Percentiles rank a stretch among this genome's conserved stretches.
phyloP scores from a whole-genome alignment of 1,284 basidiomycete species.

The Austroboletus niveus region DNA sequence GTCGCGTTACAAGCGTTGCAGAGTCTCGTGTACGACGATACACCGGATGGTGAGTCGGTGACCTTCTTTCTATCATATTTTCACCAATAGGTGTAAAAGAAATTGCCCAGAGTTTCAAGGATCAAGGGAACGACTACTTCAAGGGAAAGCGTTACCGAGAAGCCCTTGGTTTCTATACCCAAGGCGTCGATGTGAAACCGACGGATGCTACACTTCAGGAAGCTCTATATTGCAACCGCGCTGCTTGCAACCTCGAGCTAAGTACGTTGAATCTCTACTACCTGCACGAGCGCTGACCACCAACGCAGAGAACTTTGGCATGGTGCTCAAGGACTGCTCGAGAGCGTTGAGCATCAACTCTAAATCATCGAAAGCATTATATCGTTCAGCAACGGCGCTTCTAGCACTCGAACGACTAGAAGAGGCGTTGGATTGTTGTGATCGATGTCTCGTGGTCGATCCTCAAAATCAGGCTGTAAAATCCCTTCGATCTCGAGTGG shows the following conservation, averaged over 20 bases:
- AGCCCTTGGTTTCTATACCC: conserved; percentile 87
- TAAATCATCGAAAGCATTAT: conserved; percentile 77
- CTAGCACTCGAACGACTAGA: conserved; percentile 68
- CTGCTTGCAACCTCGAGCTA: conserved; percentile 90
- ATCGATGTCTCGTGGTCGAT: conserved; percentile 62
- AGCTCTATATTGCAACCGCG: conserved; percentile 83
- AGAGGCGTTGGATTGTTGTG: conserved; percentile 81
- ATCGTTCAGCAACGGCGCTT: conserved; percentile 78
- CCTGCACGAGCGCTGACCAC: conserved; percentile 3
- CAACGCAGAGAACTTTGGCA: conserved; percentile 78
- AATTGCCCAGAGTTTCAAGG: conserved; percentile 89
- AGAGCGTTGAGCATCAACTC: conserved; percentile 64
- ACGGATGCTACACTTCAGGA: conserved; percentile 61
- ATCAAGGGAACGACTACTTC: conserved; percentile 95
- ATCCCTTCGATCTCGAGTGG: conserved; percentile 45
- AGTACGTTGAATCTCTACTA: conserved; percentile 40
- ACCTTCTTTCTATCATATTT: neutral
- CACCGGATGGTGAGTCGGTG: conserved; percentile 82
- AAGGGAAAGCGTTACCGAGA: conserved; percentile 84
- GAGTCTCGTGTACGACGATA: conserved; percentile 84
- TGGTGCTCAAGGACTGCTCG: conserved; percentile 82
- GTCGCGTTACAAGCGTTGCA: conserved; percentile 81
- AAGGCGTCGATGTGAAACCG: conserved; percentile 84
- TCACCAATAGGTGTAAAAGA: conserved; percentile 49
- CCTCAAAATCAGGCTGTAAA: conserved; percentile 51